Evolutionary conservation across 1,139 yeast species (phyloP).

Genomic region (Nadsonia commutata): DNA sequence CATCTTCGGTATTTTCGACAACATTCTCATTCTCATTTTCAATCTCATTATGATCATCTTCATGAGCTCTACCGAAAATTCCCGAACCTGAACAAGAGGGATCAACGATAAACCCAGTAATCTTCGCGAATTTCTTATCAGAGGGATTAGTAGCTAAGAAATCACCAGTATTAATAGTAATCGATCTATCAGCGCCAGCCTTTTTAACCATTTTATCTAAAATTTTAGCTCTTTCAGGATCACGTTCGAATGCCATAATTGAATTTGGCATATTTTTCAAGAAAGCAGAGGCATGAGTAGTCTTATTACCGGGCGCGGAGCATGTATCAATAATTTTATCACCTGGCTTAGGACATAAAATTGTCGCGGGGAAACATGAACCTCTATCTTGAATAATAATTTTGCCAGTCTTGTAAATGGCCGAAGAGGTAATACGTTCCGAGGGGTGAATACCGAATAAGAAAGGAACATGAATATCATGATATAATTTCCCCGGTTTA

Average conservation of each 20-base stretch:
- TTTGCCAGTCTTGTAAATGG: conserved; percentile 57
- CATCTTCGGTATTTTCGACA: conserved; percentile 14
- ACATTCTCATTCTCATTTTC: conserved; percentile 12
- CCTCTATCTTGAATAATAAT: conserved; percentile 91
- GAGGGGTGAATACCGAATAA: conserved; percentile 69
- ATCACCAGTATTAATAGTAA: conserved; percentile 66
- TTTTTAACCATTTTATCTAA: conserved; percentile 61
- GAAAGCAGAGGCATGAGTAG: conserved; percentile 77
- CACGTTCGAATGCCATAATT: conserved; percentile 80
- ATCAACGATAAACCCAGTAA: conserved; percentile 77
- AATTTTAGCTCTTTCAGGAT: conserved; percentile 54
- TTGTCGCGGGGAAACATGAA: conserved; percentile 89
- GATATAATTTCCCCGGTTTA: conserved; percentile 34
- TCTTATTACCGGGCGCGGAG: conserved; percentile 97
- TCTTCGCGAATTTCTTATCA: conserved; percentile 35
- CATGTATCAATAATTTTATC: conserved; percentile 69
- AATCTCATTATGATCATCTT: conserved; percentile 20
- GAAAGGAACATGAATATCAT: conserved; percentile 57
- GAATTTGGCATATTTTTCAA: conserved; percentile 24
- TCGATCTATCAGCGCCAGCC: conserved; percentile 56
- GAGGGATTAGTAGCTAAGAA: conserved; percentile 56
- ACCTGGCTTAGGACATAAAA: conserved; percentile 43
- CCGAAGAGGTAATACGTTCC: conserved; percentile 48
- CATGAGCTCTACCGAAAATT: conserved; percentile 75
- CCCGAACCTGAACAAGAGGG: conserved; percentile 98